phyloP scores from a whole-genome alignment of 228 moss, liverwort and hornwort species.

The Sphagnum fallax region DNA sequence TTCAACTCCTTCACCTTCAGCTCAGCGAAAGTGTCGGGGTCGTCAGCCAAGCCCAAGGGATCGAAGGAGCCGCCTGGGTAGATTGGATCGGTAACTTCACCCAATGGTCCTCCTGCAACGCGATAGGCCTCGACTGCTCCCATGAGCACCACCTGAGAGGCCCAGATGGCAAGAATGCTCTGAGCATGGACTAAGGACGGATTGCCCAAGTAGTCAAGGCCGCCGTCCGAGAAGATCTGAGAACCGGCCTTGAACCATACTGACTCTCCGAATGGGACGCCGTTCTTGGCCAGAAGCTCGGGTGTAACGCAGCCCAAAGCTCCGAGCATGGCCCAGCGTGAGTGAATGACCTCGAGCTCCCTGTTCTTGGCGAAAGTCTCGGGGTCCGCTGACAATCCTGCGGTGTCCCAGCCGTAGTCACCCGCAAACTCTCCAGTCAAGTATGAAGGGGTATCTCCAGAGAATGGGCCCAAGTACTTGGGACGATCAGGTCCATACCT shows the following conservation, averaged over 20 bases:
- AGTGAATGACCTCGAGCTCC: constrained; percentile 15
- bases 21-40: constrained; percentile 23
- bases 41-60: constrained; percentile 19
- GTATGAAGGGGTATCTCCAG: constrained; percentile 11
- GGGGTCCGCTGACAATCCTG: constrained; percentile 14
- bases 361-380: constrained; percentile 18
- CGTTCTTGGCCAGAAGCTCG: constrained; percentile 16
- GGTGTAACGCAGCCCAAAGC: constrained; percentile 7
- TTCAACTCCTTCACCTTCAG: constrained; percentile 19
- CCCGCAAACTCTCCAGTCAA: constrained; percentile 14
- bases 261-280: constrained; percentile 14
- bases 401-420: constrained; percentile 19
- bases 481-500: constrained; percentile 18
- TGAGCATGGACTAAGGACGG: constrained; percentile 13
- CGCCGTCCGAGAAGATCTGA: constrained; percentile 28
- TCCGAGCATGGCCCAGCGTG: constrained; percentile 22
- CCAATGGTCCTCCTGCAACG: constrained; percentile 27
- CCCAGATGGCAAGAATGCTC: constrained; percentile 47
- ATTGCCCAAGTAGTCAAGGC: constrained; percentile 23
- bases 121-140: constrained; percentile 19
- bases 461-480: constrained; percentile 19
- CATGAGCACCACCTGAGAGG: constrained; percentile 14
- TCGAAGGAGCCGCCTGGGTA: constrained; percentile 23
- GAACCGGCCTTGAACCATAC: constrained; percentile 48
- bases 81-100: constrained; percentile 29